Conservation (phyloP, 2,329 filamentous ascomycete species). For the Xylaria polymorpha region DNA sequence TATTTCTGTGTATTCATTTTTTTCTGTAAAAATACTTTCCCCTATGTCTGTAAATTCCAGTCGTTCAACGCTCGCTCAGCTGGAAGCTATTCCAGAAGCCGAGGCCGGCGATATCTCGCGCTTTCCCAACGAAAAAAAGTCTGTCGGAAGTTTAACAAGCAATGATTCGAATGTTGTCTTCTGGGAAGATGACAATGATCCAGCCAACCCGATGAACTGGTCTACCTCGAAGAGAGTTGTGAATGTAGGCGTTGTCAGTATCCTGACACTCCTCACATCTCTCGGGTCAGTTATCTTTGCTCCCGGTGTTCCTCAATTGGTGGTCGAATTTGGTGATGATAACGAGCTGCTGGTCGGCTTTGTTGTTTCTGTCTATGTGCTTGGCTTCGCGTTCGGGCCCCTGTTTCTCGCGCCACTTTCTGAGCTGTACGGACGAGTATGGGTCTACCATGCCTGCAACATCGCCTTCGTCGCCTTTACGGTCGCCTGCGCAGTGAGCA, state of each 20-base stretch:
- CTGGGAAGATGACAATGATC: constrained; percentile 58
- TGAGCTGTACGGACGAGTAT: constrained; percentile 23
- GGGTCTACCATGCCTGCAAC: constrained; percentile 17
- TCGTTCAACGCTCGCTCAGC: not conserved
- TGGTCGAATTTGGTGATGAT: constrained; percentile 66
- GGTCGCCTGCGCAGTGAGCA: constrained; percentile 14
- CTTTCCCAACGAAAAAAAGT: not conserved
- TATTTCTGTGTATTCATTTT: too few relatives aligned
- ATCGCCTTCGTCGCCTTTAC: constrained; percentile 13
- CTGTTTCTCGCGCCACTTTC: constrained; percentile 15
- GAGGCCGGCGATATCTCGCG: not conserved
- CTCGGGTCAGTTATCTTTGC: constrained; percentile 69
- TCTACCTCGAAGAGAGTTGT: constrained; percentile 47
- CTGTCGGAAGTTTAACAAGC: not conserved
- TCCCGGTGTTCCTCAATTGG: constrained; percentile 69
- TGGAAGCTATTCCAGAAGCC: not conserved
- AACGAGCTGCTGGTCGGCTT: constrained; percentile 6
- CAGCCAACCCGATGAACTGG: constrained; percentile 62
- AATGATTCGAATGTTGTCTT: constrained; percentile 20
- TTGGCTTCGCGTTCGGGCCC: constrained; percentile 20
- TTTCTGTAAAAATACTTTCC: not conserved
- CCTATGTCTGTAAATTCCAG: not conserved
- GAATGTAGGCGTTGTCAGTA: constrained; percentile 57
- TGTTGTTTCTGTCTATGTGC: constrained; percentile 19
- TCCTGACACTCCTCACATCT: constrained; percentile 60